These are phyloP conservation scores for Cladosporium sp. DNA, from an alignment of 2,329 filamentous ascomycete genomes.

Conservation along the genomic window DNA sequence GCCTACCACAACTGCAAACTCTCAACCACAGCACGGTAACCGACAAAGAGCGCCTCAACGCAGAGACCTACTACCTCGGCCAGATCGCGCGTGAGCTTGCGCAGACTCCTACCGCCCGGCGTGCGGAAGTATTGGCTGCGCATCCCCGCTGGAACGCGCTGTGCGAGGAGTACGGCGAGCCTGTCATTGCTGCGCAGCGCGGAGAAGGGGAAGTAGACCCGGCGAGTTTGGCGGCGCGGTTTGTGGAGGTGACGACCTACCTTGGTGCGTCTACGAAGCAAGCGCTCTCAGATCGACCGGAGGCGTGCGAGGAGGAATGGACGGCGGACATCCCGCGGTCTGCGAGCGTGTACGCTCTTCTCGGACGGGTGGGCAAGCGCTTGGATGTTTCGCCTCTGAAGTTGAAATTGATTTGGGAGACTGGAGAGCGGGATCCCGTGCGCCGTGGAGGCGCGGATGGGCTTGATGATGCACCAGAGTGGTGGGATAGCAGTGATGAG, in stretches of 20 bases:
- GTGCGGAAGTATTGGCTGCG: slow-evolving; percentile 55
- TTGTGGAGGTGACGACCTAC: slow-evolving; percentile 65
- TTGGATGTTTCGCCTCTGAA: slow-evolving; percentile 66
- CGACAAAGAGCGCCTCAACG: slow-evolving; percentile 75
- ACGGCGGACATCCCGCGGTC: slow-evolving; percentile 66
- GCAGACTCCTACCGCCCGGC: slow-evolving; percentile 57
- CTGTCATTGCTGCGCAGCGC: slow-evolving; percentile 56
- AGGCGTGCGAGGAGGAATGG: slow-evolving; percentile 23
- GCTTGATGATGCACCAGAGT: slow-evolving; percentile 40
- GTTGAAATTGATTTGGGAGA: slow-evolving; percentile 79
- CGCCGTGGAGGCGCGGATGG: slow-evolving; percentile 40
- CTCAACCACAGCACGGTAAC: slow-evolving; percentile 75
- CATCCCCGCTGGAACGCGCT: slow-evolving; percentile 76
- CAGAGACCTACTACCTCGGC: slow-evolving; percentile 90
- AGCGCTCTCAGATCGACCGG: neutral
- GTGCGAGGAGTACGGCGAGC: slow-evolving; percentile 74
- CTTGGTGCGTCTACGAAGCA: slow-evolving; percentile 16
- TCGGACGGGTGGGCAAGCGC: slow-evolving; percentile 73
- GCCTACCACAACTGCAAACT: slow-evolving; percentile 65
- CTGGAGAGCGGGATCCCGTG: slow-evolving; percentile 84
- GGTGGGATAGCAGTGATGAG: slow-evolving; percentile 44
- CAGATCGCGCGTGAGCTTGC: slow-evolving; percentile 77
- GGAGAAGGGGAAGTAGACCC: slow-evolving; percentile 58
- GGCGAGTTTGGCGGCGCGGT: slow-evolving; percentile 76
- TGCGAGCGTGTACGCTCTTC: slow-evolving; percentile 78